Conservation (phyloP, 2,329 filamentous ascomycete genomes). For the Dactylellina leptospora region DNA sequence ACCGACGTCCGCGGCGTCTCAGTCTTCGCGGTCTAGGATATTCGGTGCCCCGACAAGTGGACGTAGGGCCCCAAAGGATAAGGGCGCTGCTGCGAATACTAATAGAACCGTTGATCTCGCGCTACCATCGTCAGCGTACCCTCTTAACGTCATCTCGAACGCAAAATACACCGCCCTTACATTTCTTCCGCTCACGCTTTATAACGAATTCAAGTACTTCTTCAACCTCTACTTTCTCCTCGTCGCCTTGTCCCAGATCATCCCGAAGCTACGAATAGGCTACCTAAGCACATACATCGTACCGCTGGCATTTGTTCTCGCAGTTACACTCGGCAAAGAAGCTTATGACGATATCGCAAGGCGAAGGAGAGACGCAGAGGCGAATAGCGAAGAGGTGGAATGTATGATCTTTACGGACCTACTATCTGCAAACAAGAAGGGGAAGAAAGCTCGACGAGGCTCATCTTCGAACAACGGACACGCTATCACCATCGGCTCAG, state of each 20-base stretch:
- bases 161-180: constrained; percentile 96
- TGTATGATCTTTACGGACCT: constrained; percentile 54
- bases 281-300: constrained; percentile 95
- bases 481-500: constrained; percentile 55
- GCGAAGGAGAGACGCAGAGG: constrained; percentile 86
- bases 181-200: constrained; percentile 91
- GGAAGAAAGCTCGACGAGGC: constrained; percentile 48
- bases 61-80: constrained; percentile 56
- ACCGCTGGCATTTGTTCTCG: constrained; percentile 87
- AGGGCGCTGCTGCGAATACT: constrained; percentile 76
- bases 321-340: constrained; percentile 94
- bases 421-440: constrained; percentile 50
- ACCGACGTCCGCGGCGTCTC: constrained; percentile 26
- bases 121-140: constrained; percentile 67
- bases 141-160: constrained; percentile 91
- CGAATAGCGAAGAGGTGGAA: constrained; percentile 78
- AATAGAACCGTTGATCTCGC: constrained; percentile 33
- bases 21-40: constrained; percentile 24
- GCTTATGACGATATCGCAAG: constrained; percentile 91
- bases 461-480: constrained; percentile 43
- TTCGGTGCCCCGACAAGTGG: constrained; percentile 54
- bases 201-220: constrained; percentile 99
- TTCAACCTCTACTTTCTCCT: constrained; percentile 99
- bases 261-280: constrained; percentile 87
- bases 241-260: constrained; percentile 90